Percentiles rank a stretch among this genome's conserved stretches.
Evolutionary conservation across 148 eudicot genomes (phyloP).

Genomic region (Rhododendron ferrugineum): DNA sequence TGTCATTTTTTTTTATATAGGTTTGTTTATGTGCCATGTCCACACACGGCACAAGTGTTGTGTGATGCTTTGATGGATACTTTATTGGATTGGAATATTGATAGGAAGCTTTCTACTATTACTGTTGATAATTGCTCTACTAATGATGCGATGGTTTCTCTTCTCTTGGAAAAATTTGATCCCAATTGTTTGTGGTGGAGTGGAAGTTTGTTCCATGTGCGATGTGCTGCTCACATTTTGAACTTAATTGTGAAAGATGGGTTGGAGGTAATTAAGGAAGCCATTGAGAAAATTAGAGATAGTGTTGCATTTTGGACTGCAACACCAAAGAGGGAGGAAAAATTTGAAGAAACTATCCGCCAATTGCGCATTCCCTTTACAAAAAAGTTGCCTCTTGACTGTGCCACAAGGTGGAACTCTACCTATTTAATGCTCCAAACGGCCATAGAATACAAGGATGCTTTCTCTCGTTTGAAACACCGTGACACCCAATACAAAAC

Average conservation of each 20-base stretch:
- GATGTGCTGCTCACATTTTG: no score
- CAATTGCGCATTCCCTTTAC: neutral
- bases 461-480: no score
- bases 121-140: neutral
- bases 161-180: neutral
- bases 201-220: constrained; percentile 6
- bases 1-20: neutral
- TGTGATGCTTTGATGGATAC: constrained; percentile 4
- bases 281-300: constrained; percentile 19
- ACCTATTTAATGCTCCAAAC: neutral
- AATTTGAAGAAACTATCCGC: neutral
- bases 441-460: no score
- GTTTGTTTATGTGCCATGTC: constrained; percentile 22
- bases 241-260: neutral
- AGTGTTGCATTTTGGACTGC: constrained; percentile 22
- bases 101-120: neutral
- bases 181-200: neutral
- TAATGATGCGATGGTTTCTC: neutral
- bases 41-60: constrained; percentile 10
- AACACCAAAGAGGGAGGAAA: constrained; percentile 4
- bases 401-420: neutral
- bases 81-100: neutral
- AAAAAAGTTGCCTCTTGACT: neutral
- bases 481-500: no score
- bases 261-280: constrained; percentile 9